Base-by-base conservation (phyloP, 208 protist genomes). In the Wallacemonas collosoma region DNA sequence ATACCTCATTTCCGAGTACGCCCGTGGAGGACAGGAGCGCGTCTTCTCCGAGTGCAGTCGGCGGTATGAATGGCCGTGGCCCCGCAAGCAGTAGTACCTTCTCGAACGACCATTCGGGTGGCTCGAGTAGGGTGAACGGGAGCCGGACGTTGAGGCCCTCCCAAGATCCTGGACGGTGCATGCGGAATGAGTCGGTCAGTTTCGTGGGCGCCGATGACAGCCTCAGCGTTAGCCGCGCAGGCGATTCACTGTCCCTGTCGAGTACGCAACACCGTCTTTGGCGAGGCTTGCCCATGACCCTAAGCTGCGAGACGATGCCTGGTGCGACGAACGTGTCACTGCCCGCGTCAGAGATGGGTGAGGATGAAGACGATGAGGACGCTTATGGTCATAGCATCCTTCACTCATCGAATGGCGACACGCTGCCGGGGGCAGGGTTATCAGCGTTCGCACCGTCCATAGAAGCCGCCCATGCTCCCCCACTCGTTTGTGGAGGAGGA, bases 1-100 rank as follows among this genome's bases (percentile, higher is more conserved):
- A 87, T 67, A 44, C 78, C 38, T 79, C 77, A 9, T 36, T 58
- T 35, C 71, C 77, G 9, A 62, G 2, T 67, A 75, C 47, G 26
- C 36, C 15, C 53, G 54, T 8, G 56, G 56, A 73, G 11, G 12
- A 72, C 69, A 43, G 26, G 26, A 26, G 26, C 26, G 26, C 26
- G 15, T 71, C 38, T 9, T 57, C 65, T 4, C 5, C 3, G 4
- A 38, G 50, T 15, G 54, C 41, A 17, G 4, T 9, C 38, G 3
- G 7, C 47, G 68, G 51, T 41, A 6, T 7, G 54, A 63, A 41
- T 55, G 5, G 68, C 53, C 40, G 68, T 39, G 54, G 47, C 40
- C 43, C 41, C 45, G 41, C 3, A 15, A 64, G 14, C 40, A 47
- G 58, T 57, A 26, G 26, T 26, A 26, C 26, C 26, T 26, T 26